A percentile compares a stretch with the other conserved stretches of the same genome.
Conservation (phyloP, 805 yeast species). For the Candida oleophila region DNA sequence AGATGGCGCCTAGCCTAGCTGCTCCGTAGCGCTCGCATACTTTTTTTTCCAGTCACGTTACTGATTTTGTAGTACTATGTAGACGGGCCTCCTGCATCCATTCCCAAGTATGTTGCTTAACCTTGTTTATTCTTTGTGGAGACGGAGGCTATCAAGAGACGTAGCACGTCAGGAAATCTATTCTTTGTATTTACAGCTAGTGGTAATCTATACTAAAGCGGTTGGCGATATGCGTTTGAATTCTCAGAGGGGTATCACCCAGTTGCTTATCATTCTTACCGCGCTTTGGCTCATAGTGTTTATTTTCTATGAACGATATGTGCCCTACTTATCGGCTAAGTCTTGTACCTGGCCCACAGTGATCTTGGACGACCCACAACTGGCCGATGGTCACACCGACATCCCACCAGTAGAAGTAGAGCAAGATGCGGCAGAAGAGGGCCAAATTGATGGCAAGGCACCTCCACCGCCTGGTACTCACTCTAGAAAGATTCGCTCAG, state of each 20-base stretch:
- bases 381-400: not conserved
- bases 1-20: too few relatives aligned
- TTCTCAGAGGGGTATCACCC: conserved; percentile 26
- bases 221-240: not conserved
- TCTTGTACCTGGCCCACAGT: conserved; percentile 34
- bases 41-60: too few relatives aligned
- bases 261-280: conserved; percentile 21
- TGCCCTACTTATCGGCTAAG: conserved; percentile 25
- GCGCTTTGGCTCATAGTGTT: conserved; percentile 30
- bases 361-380: not conserved
- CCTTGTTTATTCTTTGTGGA: too few relatives aligned
- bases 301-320: conserved; percentile 29
- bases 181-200: too few relatives aligned
- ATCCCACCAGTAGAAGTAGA: not conserved
- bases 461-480: not conserved
- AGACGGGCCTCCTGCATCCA: too few relatives aligned
- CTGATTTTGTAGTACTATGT: too few relatives aligned
- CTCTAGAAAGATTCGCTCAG: not conserved
- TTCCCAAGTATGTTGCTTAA: too few relatives aligned
- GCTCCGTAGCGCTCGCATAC: too few relatives aligned
- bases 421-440: not conserved
- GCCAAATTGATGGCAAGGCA: not conserved
- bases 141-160: too few relatives aligned
- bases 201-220: too few relatives aligned
- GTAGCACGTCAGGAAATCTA: too few relatives aligned